phyloP scores from a whole-genome alignment of 2,329 filamentous ascomycete species.

The Fusarium abutilonis region DNA sequence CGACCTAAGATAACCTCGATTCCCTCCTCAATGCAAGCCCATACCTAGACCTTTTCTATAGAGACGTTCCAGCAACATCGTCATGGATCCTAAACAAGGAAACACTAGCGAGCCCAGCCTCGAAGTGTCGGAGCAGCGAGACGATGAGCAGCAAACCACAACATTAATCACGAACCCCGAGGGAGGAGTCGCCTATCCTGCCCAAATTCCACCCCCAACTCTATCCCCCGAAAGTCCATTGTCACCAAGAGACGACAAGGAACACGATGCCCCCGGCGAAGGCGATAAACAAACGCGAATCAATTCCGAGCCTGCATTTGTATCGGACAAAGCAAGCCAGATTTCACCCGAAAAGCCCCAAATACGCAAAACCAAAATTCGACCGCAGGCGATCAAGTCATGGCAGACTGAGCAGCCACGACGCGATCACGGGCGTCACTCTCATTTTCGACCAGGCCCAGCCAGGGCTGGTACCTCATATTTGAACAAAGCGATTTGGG shows the following conservation, averaged over 20 bases:
- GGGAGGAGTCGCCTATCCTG: slow-evolving; percentile 28
- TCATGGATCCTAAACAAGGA: slow-evolving; percentile 22
- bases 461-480: slow-evolving; percentile 38
- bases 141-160: slow-evolving; percentile 5
- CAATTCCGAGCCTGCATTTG: slow-evolving; percentile 10
- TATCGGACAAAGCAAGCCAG: not conserved
- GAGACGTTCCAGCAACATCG: slow-evolving; percentile 1
- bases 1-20: not conserved
- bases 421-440: slow-evolving; percentile 12
- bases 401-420: slow-evolving; percentile 37
- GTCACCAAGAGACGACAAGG: slow-evolving; percentile 17
- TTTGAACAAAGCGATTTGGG: slow-evolving; percentile 38
- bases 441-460: slow-evolving; percentile 33
- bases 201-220: slow-evolving; percentile 20
- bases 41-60: not conserved
- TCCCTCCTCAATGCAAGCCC: not conserved
- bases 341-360: slow-evolving; percentile 8
- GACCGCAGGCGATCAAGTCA: slow-evolving; percentile 35
- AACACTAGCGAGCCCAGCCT: slow-evolving; percentile 21
- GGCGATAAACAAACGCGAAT: slow-evolving; percentile 3
- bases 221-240: slow-evolving; percentile 29
- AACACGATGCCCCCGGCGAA: not conserved
- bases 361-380: slow-evolving; percentile 2
- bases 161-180: slow-evolving; percentile 26
- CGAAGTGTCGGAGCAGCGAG: slow-evolving; percentile 22